Conservation (phyloP, 441 rosid species). For the Omphalea diandra region DNA sequence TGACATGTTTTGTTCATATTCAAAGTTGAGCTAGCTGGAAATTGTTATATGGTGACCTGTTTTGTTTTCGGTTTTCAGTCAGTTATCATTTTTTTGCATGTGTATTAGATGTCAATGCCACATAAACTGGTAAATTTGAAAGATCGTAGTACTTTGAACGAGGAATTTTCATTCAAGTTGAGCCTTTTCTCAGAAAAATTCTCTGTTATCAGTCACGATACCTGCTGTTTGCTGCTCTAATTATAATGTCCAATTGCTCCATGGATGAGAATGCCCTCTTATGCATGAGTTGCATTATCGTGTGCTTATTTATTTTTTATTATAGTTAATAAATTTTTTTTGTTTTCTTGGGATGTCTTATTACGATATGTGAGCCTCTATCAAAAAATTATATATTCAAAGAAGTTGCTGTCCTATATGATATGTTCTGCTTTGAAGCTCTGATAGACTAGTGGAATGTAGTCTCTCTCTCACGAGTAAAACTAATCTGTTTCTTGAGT, state of each 20-base stretch:
- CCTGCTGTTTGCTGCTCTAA: too few species aligned
- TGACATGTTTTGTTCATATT: too few species aligned
- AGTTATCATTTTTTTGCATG: too few species aligned
- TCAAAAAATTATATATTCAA: neutral
- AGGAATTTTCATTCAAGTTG: neutral
- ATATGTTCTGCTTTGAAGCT: neutral
- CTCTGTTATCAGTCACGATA: neutral
- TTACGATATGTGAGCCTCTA: neutral
- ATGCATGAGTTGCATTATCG: neutral
- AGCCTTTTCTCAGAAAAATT: too few species aligned
- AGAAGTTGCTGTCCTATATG: neutral
- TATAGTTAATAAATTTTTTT: too few species aligned
- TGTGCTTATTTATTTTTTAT: neutral
- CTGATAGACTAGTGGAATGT: neutral
- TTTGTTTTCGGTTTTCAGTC: too few species aligned
- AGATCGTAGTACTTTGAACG: neutral
- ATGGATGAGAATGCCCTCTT: neutral
- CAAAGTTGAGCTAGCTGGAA: too few species aligned
- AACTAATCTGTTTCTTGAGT: neutral
- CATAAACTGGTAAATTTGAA: neutral
- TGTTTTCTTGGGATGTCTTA: too few species aligned
- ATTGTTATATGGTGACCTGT: too few species aligned
- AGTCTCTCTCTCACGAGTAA: neutral
- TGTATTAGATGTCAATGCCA: neutral
- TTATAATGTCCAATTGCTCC: too few species aligned